Percentiles rank a stretch among this genome's conserved stretches.
Evolutionary conservation across 129 eudicot species (phyloP).

Genomic region (Silybum marianum): DNA sequence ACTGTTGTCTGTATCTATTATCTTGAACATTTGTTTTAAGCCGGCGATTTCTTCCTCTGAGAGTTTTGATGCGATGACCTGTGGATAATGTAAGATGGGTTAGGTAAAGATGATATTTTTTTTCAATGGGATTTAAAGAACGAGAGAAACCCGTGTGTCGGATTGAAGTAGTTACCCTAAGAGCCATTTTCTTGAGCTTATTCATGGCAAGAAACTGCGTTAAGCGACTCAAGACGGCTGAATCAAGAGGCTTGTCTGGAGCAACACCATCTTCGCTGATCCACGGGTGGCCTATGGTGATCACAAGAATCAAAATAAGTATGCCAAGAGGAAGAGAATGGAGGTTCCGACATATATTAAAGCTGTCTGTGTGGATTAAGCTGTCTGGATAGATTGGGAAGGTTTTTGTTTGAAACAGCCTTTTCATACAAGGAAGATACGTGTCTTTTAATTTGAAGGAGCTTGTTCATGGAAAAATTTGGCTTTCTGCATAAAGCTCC

Average conservation of each 20-base stretch:
- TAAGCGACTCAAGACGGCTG: constrained; percentile 73
- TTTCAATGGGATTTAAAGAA: neutral
- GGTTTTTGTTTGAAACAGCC: too few relatives aligned
- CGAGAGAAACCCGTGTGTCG: neutral
- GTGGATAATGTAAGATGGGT: constrained; percentile 11
- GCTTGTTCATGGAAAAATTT: too few relatives aligned
- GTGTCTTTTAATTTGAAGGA: too few relatives aligned
- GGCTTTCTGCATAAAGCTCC: too few relatives aligned
- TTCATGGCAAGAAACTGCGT: constrained; percentile 81
- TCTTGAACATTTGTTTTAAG: constrained; percentile 43
- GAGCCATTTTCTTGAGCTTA: constrained; percentile 91
- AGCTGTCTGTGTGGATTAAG: too few relatives aligned
- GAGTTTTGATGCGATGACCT: constrained; percentile 41
- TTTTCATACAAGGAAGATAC: too few relatives aligned
- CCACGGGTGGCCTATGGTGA: constrained; percentile 82
- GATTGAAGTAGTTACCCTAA: constrained; percentile 54
- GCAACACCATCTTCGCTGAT: constrained; percentile 69
- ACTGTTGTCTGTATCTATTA: constrained; percentile 46
- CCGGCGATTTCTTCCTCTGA: constrained; percentile 47
- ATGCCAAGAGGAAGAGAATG: neutral
- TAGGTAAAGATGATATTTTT: constrained; percentile 22
- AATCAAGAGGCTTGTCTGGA: constrained; percentile 86
- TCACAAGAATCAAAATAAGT: constrained; percentile 1
- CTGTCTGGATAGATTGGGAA: too few relatives aligned
- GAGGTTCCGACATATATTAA: neutral